A percentile compares a stretch with the other conserved stretches of the same genome.
Evolutionary conservation across 2,329 filamentous ascomycete genomes (phyloP).

Genomic region (Trichoderma brevicompactum): DNA sequence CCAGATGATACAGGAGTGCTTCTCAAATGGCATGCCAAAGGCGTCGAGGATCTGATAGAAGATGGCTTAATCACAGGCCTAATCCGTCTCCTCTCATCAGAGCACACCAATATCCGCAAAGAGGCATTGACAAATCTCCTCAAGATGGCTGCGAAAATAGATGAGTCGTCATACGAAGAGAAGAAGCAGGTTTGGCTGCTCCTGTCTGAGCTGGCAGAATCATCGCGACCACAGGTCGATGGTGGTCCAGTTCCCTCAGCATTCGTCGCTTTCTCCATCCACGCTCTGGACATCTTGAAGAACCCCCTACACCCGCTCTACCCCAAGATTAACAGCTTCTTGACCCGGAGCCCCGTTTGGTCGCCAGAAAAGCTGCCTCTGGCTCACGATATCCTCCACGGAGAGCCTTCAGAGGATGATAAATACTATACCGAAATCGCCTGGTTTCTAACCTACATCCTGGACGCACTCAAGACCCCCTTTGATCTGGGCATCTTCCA

Average conservation of each 20-base stretch:
- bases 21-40: slow-evolving; percentile 73
- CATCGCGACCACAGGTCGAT: slow-evolving; percentile 60
- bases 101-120: slow-evolving; percentile 74
- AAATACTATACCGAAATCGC: slow-evolving; percentile 71
- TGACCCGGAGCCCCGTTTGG: slow-evolving; percentile 80
- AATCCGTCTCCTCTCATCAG: slow-evolving; percentile 75
- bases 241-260: slow-evolving; percentile 69
- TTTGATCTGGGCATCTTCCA: slow-evolving; percentile 65
- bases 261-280: slow-evolving; percentile 74
- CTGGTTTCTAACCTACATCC: slow-evolving; percentile 74
- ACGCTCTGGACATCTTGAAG: slow-evolving; percentile 69
- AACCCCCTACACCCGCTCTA: slow-evolving; percentile 84
- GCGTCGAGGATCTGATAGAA: slow-evolving; percentile 77
- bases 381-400: slow-evolving; percentile 64
- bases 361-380: slow-evolving; percentile 72
- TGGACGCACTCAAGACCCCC: slow-evolving; percentile 66
- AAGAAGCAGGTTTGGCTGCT: slow-evolving; percentile 79
- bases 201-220: slow-evolving; percentile 79
- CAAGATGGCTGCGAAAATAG: slow-evolving; percentile 65
- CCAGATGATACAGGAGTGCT: slow-evolving; percentile 59
- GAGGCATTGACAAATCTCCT: slow-evolving; percentile 74
- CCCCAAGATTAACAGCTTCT: slow-evolving; percentile 81
- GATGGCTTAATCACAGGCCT: slow-evolving; percentile 73
- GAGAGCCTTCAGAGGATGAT: slow-evolving; percentile 73
- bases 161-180: slow-evolving; percentile 73